Conservation (phyloP, 371 early-diverging fungal species). For the Rhizomucor pusillus region DNA sequence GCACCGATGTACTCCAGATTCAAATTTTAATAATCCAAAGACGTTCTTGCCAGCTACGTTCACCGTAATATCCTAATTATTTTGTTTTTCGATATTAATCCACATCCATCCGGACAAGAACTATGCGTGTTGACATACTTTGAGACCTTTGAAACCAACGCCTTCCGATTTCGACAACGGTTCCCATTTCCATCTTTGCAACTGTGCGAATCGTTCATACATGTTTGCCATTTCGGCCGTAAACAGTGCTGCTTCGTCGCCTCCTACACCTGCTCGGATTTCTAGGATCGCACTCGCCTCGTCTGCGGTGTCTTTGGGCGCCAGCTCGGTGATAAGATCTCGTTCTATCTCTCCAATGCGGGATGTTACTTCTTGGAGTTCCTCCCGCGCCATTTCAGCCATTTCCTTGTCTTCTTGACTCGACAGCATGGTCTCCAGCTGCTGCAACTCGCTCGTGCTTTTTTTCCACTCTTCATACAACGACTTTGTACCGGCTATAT, state of each 20-base stretch:
- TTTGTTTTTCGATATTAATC: neutral
- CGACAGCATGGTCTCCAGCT: conserved; percentile 27
- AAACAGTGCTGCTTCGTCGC: conserved; percentile 83
- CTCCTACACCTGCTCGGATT: conserved; percentile 82
- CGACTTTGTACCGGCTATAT: conserved; percentile 22
- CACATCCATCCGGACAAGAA: neutral
- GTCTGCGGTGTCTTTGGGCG: conserved; percentile 68
- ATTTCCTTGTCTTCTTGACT: conserved; percentile 41
- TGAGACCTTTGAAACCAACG: conserved; percentile 52
- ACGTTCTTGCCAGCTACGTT: conserved; percentile 68
- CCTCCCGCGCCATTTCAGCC: conserved; percentile 57
- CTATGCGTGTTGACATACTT: conserved; percentile 31
- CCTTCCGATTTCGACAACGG: conserved; percentile 53
- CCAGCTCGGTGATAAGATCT: conserved; percentile 44
- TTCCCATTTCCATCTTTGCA: conserved; percentile 71
- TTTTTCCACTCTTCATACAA: conserved; percentile 41
- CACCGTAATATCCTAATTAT: conserved; percentile 59
- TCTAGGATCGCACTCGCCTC: conserved; percentile 76
- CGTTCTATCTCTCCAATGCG: conserved; percentile 36
- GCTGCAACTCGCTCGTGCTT: conserved; percentile 22
- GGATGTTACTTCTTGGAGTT: conserved; percentile 37
- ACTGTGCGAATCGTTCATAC: conserved; percentile 73
- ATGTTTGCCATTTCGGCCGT: conserved; percentile 70
- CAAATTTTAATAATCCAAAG: conserved; percentile 76
- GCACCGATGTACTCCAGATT: conserved; percentile 77